Evolutionary conservation across 2,329 filamentous ascomycete species (phyloP).

Genomic region (Penicillium sp.): DNA sequence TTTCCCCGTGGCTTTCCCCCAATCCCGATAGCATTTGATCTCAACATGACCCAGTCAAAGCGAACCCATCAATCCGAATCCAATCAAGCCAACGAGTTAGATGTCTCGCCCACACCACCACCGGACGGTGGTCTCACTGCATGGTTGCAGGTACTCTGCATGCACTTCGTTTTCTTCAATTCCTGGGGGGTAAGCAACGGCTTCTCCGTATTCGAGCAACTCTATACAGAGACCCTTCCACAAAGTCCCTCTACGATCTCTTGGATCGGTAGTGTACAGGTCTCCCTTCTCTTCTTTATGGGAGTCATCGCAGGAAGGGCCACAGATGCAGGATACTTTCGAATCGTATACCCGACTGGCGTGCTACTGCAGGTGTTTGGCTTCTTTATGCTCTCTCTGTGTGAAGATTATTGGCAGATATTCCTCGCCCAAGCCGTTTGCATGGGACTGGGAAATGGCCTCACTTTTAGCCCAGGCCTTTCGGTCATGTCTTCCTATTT

Average conservation of each 20-base stretch:
- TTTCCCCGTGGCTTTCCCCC: too few species aligned
- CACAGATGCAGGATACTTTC: conserved; percentile 45
- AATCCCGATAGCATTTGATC: too few species aligned
- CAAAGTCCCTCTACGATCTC: conserved; percentile 39
- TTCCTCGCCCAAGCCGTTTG: background rate
- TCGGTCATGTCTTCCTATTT: conserved; percentile 48
- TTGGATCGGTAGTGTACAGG: conserved; percentile 47
- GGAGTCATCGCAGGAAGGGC: conserved; percentile 43
- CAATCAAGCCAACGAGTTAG: too few species aligned
- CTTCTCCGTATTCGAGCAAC: conserved; percentile 46
- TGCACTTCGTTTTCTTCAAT: conserved; percentile 17
- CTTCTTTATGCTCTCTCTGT: background rate
- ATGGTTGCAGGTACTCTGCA: conserved; percentile 20
- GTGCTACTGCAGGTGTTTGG: conserved; percentile 3
- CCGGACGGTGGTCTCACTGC: conserved; percentile 24
- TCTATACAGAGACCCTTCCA: conserved; percentile 35
- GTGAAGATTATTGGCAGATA: background rate
- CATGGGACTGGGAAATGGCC: conserved; percentile 44
- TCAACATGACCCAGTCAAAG: too few species aligned
- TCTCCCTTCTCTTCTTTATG: conserved; percentile 47
- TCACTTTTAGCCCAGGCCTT: conserved; percentile 44
- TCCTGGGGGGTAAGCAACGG: conserved; percentile 18
- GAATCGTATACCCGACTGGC: conserved; percentile 24
- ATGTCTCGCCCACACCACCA: conserved; percentile 9
- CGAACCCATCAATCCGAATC: too few species aligned